Conservation (phyloP, 345 rosid genomes). For the Eucalyptus tenuipes region DNA sequence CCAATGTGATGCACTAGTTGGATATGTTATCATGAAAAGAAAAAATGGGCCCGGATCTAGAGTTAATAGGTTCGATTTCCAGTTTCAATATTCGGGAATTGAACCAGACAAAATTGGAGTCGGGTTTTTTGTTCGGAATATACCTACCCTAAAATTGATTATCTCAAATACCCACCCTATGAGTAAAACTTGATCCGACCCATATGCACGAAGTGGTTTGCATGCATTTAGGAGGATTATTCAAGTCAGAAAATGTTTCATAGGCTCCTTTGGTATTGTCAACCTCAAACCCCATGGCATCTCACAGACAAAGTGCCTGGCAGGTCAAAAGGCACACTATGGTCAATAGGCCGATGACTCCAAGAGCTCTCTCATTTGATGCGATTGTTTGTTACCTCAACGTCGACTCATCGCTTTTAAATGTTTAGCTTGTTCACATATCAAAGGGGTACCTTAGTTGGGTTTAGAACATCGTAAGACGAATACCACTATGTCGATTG, state of each 20-base stretch:
- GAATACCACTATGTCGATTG: background rate
- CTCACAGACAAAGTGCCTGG: accelerated
- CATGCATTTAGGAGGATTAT: background rate
- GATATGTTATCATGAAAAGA: background rate
- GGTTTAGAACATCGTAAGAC: background rate
- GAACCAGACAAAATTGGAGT: accelerated
- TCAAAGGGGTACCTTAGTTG: background rate
- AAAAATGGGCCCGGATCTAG: background rate
- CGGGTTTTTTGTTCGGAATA: background rate
- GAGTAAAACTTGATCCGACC: background rate
- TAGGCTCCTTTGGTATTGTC: background rate
- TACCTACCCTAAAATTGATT: background rate
- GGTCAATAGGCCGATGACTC: accelerated
- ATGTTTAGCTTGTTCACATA: background rate
- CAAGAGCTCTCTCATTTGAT: background rate
- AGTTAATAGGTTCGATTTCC: accelerated
- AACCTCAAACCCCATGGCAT: background rate
- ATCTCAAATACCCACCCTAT: accelerated
- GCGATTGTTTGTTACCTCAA: background rate
- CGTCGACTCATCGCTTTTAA: accelerated
- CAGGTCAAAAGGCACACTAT: background rate
- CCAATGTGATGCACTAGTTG: background rate
- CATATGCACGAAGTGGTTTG: background rate
- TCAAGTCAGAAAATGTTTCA: background rate
- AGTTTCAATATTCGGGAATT: background rate